Evolutionary conservation across 164 flowering plant species (phyloP).

Genomic region (Pachysandra terminalis): DNA sequence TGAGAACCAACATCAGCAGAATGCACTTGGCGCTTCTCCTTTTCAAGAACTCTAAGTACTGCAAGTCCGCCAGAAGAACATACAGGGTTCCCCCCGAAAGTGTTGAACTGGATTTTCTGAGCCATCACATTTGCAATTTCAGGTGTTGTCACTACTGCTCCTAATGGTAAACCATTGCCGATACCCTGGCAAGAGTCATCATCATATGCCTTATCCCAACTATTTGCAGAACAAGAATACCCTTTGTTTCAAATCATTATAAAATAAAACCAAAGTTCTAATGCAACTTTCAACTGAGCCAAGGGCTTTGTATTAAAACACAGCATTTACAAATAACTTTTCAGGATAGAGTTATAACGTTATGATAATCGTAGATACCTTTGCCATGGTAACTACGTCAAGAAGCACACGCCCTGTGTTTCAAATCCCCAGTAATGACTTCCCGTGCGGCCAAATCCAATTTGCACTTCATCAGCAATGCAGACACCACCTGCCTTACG

Average conservation of each 20-base stretch:
- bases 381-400: slow-evolving; percentile 98
- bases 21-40: slow-evolving; percentile 88
- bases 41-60: slow-evolving; percentile 83
- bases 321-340: neutral
- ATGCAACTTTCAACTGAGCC: neutral
- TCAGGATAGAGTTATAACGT: neutral
- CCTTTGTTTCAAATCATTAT: neutral
- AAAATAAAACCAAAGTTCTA: neutral
- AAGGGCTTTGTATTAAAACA: neutral
- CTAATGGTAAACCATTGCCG: slow-evolving; percentile 95
- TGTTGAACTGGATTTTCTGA: slow-evolving; percentile 89
- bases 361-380: slow-evolving; percentile 42
- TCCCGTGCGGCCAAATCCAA: slow-evolving; percentile 98
- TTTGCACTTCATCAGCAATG: slow-evolving; percentile 99
- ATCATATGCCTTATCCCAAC: too few species aligned
- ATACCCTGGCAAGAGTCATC: slow-evolving; percentile 69
- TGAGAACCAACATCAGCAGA: slow-evolving; percentile 87
- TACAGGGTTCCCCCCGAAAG: slow-evolving; percentile 98
- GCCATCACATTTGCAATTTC: slow-evolving; percentile 88
- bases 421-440: slow-evolving; percentile 98
- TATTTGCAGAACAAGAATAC: too few species aligned
- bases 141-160: slow-evolving; percentile 97
- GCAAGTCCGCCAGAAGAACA: slow-evolving; percentile 97
- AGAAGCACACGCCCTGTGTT: slow-evolving; percentile 90
- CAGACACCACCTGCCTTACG: slow-evolving; percentile 96